Evolutionary conservation across 306 rosid genomes (phyloP).

Genomic region (Pyrus betulifolia): DNA sequence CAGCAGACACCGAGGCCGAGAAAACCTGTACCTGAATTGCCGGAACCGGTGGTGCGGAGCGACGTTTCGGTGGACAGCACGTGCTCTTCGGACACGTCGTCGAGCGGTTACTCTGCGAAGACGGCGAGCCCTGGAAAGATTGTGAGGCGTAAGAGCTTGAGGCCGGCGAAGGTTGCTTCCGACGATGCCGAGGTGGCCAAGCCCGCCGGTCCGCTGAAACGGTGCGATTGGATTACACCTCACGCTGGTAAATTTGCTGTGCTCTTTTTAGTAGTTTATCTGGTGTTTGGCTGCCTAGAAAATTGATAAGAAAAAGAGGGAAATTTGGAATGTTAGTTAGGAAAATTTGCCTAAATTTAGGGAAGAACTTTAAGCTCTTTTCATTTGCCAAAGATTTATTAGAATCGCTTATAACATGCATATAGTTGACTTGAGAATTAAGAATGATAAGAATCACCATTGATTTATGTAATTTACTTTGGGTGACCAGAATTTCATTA

Average conservation of each 20-base stretch:
- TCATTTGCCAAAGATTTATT: background rate
- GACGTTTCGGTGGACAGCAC: constrained; percentile 55
- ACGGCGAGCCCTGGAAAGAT: constrained; percentile 24
- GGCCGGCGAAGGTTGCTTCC: constrained; percentile 41
- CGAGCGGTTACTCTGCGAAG: constrained; percentile 31
- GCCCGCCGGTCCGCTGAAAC: constrained; percentile 46
- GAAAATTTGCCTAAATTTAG: background rate
- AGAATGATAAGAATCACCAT: background rate
- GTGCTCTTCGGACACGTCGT: constrained; percentile 65
- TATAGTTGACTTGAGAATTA: background rate
- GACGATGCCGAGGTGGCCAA: constrained; percentile 21
- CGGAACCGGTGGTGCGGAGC: constrained; percentile 30
- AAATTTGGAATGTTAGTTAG: background rate
- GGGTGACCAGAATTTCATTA: background rate
- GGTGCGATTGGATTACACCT: constrained; percentile 87
- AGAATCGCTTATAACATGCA: background rate
- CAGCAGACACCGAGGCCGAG: background rate
- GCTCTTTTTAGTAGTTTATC: background rate
- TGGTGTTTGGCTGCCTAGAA: background rate
- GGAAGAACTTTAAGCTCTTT: background rate
- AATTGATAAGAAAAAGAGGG: background rate
- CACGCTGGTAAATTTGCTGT: constrained; percentile 42
- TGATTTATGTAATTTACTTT: too few relatives aligned
- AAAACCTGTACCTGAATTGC: constrained; percentile 31
- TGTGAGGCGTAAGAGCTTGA: constrained; percentile 35